These are phyloP conservation scores for Alternaria sp. DNA, from an alignment of 2,329 filamentous ascomycete genomes.

Conservation along the genomic window DNA sequence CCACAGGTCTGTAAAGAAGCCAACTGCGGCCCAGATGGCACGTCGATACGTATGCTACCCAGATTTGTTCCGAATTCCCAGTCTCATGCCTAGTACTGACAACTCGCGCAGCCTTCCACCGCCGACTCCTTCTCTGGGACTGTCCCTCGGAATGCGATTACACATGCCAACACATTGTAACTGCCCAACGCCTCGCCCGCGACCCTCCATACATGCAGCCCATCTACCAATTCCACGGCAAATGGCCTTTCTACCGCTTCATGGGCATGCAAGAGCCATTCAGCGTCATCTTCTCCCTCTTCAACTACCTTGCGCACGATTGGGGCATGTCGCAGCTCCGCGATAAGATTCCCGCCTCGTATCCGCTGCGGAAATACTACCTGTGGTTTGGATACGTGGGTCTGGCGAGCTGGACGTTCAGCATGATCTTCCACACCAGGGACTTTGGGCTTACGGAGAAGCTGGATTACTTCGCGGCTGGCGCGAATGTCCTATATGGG, in stretches of 20 bases:
- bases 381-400: slow-evolving; percentile 80
- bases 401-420: slow-evolving; percentile 84
- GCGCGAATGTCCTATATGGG: slow-evolving; percentile 88
- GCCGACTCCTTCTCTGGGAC: slow-evolving; percentile 88
- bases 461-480: slow-evolving; percentile 94
- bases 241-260: slow-evolving; percentile 95
- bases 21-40: slow-evolving; percentile 75
- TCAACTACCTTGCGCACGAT: slow-evolving; percentile 89
- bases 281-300: slow-evolving; percentile 88
- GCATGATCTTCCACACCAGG: slow-evolving; percentile 89
- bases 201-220: slow-evolving; percentile 70
- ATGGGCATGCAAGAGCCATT: slow-evolving; percentile 95
- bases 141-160: slow-evolving; percentile 97
- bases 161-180: slow-evolving; percentile 93
- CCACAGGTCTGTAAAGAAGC: slow-evolving; percentile 77
- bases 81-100: neutral
- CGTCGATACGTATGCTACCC: slow-evolving; percentile 70
- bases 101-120: slow-evolving; percentile 72
- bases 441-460: slow-evolving; percentile 90
- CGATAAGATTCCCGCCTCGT: slow-evolving; percentile 72
- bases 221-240: slow-evolving; percentile 93
- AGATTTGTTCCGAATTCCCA: neutral
- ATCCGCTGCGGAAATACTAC: slow-evolving; percentile 83
- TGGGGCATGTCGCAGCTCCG: slow-evolving; percentile 76
- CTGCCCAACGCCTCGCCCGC: slow-evolving; percentile 71